Evolutionary conservation across 306 rosid genomes (phyloP).

Genomic region (Dalbergia oliveri): DNA sequence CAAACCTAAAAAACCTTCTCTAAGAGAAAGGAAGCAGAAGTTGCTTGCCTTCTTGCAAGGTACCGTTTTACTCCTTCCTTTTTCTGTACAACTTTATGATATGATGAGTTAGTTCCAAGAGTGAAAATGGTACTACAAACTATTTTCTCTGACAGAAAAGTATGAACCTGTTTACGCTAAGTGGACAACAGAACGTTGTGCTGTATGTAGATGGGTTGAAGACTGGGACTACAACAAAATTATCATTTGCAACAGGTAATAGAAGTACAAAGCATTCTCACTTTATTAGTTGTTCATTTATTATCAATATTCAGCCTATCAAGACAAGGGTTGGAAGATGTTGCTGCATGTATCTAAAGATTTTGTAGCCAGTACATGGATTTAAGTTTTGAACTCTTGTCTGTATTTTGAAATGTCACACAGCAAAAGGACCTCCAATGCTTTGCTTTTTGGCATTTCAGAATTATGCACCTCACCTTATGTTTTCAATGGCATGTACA

Average conservation of each 20-base stretch:
- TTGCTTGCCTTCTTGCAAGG: conserved; percentile 94
- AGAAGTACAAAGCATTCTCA: background rate
- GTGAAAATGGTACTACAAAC: conserved; percentile 33
- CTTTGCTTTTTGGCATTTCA: conserved; percentile 6
- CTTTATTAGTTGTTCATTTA: conserved; percentile 14
- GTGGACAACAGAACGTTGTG: conserved; percentile 99
- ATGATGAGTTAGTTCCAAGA: conserved; percentile 41
- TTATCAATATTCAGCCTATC: conserved; percentile 26
- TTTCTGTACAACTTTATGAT: conserved; percentile 33
- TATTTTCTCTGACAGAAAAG: conserved; percentile 70
- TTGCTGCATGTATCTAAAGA: conserved; percentile 26
- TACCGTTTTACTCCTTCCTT: conserved; percentile 47
- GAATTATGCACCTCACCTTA: background rate
- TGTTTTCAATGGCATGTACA: no score
- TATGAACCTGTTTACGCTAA: conserved; percentile 93
- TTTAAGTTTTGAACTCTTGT: background rate
- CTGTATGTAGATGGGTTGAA: conserved; percentile 99
- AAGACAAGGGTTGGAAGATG: conserved; percentile 22
- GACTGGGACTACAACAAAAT: conserved; percentile 99
- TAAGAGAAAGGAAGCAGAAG: conserved; percentile 90
- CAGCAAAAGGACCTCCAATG: background rate
- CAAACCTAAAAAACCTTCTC: conserved; percentile 84
- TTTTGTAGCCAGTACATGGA: background rate
- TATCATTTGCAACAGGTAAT: conserved; percentile 95
- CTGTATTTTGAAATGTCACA: conserved; percentile 33